Conservation (phyloP, 352 stramenopile genomes). For the Pythium aristosporum region DNA sequence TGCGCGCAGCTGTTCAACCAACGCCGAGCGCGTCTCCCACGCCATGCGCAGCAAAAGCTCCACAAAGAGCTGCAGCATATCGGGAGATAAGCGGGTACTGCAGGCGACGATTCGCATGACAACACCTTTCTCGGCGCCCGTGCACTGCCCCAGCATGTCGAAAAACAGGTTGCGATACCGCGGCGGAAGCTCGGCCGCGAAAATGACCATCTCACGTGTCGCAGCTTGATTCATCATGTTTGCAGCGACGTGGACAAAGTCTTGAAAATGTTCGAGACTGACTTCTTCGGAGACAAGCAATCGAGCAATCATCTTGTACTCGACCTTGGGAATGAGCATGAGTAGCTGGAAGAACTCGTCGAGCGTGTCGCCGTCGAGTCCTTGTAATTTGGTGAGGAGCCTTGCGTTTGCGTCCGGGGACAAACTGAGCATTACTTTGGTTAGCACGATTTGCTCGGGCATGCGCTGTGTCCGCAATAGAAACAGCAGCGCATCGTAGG, state of each 20-base stretch:
- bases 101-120: slow-evolving; percentile 61
- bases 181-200: slow-evolving; percentile 45
- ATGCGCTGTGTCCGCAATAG: slow-evolving; percentile 56
- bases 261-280: slow-evolving; percentile 34
- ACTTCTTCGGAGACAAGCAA: slow-evolving; percentile 53
- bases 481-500: slow-evolving; percentile 42
- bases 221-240: slow-evolving; percentile 76
- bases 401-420: slow-evolving; percentile 43
- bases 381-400: slow-evolving; percentile 42
- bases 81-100: slow-evolving; percentile 34
- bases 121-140: slow-evolving; percentile 44
- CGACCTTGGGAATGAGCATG: slow-evolving; percentile 57
- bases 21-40: slow-evolving; percentile 52
- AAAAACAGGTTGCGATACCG: slow-evolving; percentile 49
- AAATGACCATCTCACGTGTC: slow-evolving; percentile 61
- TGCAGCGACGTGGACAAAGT: slow-evolving; percentile 48
- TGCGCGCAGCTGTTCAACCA: slow-evolving; percentile 60
- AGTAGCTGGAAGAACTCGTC: slow-evolving; percentile 70
- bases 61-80: slow-evolving; percentile 48
- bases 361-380: slow-evolving; percentile 37
- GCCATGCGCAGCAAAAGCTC: slow-evolving; percentile 44
- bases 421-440: slow-evolving; percentile 63
- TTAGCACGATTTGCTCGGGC: slow-evolving; percentile 53
- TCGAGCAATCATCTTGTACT: slow-evolving; percentile 56
- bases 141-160: slow-evolving; percentile 44